These are phyloP conservation scores for Diaporthe sp. DNA, from an alignment of 2,329 filamentous ascomycete genomes.

Conservation along the genomic window DNA sequence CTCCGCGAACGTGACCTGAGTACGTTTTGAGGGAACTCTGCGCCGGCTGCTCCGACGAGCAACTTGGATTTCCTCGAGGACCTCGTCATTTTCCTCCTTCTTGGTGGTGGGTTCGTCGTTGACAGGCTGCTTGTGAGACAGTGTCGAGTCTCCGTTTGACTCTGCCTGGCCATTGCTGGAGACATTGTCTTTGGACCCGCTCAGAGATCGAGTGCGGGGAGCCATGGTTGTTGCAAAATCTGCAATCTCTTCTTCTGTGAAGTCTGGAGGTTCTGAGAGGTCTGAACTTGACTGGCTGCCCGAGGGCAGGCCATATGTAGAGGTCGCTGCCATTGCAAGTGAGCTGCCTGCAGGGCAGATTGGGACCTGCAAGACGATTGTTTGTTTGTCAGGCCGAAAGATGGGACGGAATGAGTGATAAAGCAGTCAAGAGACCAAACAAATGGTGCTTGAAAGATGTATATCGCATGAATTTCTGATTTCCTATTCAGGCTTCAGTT, in stretches of 20 bases:
- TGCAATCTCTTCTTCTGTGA: conserved; percentile 4
- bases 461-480: not conserved
- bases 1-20: not conserved
- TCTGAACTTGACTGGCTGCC: conserved; percentile 28
- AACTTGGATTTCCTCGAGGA: conserved; percentile 1
- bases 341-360: not conserved
- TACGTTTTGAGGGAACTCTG: conserved; percentile 21
- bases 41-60: not conserved
- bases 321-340: conserved; percentile 12
- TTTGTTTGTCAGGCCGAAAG: not conserved
- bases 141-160: not conserved
- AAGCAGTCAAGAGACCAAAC: not conserved
- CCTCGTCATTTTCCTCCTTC: not conserved
- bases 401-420: not conserved
- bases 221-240: conserved; percentile 20
- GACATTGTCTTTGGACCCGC: not conserved
- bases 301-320: conserved; percentile 3
- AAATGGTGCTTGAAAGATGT: not conserved
- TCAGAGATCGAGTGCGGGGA: not conserved
- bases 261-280: conserved; percentile 29
- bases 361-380: not conserved
- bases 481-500: not conserved
- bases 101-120: not conserved
- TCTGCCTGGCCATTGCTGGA: not conserved
- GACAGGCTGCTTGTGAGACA: not conserved